Percentiles rank a stretch among this genome's conserved stretches.
These are phyloP conservation scores for Boletales sp. DNA, from an alignment of 768 basidiomycete species.

Conservation along the genomic window DNA sequence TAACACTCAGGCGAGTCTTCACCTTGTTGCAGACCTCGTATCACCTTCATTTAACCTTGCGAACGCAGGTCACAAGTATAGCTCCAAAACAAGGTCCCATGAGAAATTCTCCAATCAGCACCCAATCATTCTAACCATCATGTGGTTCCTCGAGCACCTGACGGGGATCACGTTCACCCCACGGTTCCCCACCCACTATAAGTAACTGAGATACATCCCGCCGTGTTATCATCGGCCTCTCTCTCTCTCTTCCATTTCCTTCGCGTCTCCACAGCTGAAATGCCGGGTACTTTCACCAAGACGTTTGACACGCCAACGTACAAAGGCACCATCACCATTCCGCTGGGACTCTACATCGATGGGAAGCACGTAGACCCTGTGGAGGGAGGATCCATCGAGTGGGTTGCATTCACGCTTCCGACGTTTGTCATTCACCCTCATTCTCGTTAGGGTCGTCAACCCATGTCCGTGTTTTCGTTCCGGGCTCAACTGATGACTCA, in stretches of 20 bases:
- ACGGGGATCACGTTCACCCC: not conserved
- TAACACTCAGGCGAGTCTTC: no score
- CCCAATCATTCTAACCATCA: not conserved
- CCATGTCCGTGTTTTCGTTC: constrained; percentile 35
- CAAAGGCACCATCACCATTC: constrained; percentile 54
- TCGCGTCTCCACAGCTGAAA: constrained; percentile 6
- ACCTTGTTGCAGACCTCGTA: no score
- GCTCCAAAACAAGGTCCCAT: not conserved
- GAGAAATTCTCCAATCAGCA: not conserved
- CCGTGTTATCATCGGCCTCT: not conserved
- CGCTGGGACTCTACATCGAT: constrained; percentile 69
- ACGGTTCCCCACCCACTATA: not conserved
- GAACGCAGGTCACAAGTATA: not conserved
- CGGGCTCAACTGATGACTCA: not conserved
- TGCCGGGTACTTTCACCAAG: constrained; percentile 41
- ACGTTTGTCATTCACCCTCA: not conserved
- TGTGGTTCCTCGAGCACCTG: constrained; percentile 1
- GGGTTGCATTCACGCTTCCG: constrained; percentile 19
- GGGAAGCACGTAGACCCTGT: constrained; percentile 48
- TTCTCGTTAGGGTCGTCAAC: constrained; percentile 47
- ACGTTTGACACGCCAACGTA: constrained; percentile 52
- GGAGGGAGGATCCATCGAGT: constrained; percentile 60
- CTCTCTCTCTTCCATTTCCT: not conserved
- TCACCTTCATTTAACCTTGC: not conserved
- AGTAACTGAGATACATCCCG: not conserved